Percentiles rank a stretch among this genome's conserved stretches.
phyloP scores from a whole-genome alignment of 192 early-diverging fungal species.

The Backusella morwellensis region DNA sequence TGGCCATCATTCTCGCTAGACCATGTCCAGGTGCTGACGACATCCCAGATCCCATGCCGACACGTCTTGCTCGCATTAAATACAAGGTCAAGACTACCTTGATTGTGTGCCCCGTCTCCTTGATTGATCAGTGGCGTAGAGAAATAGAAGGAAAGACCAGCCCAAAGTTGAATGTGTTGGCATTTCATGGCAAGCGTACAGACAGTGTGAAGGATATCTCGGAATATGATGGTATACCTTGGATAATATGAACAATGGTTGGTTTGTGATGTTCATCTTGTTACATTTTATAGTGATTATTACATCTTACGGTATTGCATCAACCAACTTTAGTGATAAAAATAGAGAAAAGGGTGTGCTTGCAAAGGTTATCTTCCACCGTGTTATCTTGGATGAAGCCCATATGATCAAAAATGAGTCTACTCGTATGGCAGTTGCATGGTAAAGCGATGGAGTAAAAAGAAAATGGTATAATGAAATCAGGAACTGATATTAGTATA shows the following conservation, averaged over 20 bases:
- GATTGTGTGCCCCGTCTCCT: constrained; percentile 64
- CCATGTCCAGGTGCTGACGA: constrained; percentile 24
- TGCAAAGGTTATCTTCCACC: constrained; percentile 34
- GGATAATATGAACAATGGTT: neutral
- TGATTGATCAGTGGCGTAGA: constrained; percentile 71
- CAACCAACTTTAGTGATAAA: constrained; percentile 19
- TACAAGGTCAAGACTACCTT: constrained; percentile 58
- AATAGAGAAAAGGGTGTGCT: constrained; percentile 21
- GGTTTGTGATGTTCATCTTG: neutral
- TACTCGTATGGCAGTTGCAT: constrained; percentile 44
- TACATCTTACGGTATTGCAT: constrained; percentile 42
- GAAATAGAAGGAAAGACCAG: constrained; percentile 62
- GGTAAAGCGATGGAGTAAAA: constrained; percentile 3
- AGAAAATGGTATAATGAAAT: neutral
- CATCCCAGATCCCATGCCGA: neutral
- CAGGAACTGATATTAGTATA: neutral
- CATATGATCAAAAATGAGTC: constrained; percentile 57
- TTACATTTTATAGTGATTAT: constrained; percentile 43
- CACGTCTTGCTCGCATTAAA: neutral
- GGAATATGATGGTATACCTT: constrained; percentile 44
- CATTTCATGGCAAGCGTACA: constrained; percentile 61
- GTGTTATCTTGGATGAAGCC: constrained; percentile 58
- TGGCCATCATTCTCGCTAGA: constrained; percentile 57
- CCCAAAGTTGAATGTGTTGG: constrained; percentile 49
- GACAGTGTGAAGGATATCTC: constrained; percentile 36